These are phyloP conservation scores for Paracorniculantispora psalliotae DNA, from an alignment of 2,329 filamentous ascomycete genomes.

Conservation along the genomic window DNA sequence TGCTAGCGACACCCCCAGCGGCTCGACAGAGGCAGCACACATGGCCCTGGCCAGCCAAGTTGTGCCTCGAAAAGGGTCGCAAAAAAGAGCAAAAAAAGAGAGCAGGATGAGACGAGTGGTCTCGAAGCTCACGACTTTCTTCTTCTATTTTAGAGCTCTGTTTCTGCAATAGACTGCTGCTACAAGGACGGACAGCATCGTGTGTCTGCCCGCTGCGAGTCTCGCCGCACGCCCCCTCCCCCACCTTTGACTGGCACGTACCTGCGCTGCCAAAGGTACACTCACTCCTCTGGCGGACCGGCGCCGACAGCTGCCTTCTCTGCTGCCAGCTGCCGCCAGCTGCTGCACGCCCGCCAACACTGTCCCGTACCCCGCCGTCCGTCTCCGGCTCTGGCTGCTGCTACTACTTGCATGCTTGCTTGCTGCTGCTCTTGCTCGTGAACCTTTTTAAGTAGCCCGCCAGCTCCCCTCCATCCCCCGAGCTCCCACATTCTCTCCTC, in stretches of 20 bases:
- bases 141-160: background rate
- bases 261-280: no score
- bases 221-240: background rate
- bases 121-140: background rate
- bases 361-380: slow-evolving; percentile 11
- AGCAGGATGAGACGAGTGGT: background rate
- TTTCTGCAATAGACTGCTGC: background rate
- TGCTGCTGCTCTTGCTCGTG: slow-evolving; percentile 9
- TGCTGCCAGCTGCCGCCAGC: background rate
- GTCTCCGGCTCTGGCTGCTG: slow-evolving; percentile 9
- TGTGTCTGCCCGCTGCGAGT: background rate
- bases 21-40: background rate
- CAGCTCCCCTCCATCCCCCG: slow-evolving; percentile 9
- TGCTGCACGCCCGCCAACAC: background rate
- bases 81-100: background rate
- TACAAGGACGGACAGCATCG: background rate
- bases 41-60: background rate
- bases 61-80: background rate
- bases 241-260: background rate
- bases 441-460: slow-evolving; percentile 11
- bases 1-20: background rate
- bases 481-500: background rate
- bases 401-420: no score
- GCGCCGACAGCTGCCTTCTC: background rate
- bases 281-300: no score